These are phyloP conservation scores for Meredithiella fracta DNA, from an alignment of 2,329 filamentous ascomycete species.

Conservation along the genomic window DNA sequence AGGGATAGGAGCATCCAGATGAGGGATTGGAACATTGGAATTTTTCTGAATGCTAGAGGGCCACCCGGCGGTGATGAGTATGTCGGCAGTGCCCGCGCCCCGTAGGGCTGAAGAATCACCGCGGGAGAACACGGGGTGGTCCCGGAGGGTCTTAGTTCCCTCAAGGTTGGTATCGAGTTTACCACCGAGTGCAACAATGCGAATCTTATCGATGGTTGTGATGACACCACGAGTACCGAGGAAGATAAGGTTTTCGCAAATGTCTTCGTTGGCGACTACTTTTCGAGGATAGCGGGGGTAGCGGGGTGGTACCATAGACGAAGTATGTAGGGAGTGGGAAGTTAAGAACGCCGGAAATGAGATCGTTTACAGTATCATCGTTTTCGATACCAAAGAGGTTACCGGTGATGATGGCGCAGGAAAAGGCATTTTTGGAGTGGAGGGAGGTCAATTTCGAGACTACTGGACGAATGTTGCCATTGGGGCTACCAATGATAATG, in stretches of 20 bases:
- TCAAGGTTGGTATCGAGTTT: constrained; percentile 44
- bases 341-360: constrained; percentile 55
- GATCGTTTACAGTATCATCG: constrained; percentile 42
- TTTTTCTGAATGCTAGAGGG: constrained; percentile 54
- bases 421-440: constrained; percentile 76
- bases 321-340: constrained; percentile 84
- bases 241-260: constrained; percentile 83
- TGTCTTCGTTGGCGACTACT: constrained; percentile 53
- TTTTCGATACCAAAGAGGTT: constrained; percentile 57
- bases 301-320: constrained; percentile 54
- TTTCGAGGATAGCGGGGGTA: constrained; percentile 60
- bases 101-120: constrained; percentile 60
- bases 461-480: constrained; percentile 58
- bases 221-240: constrained; percentile 74
- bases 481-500: constrained; percentile 67
- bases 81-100: constrained; percentile 65
- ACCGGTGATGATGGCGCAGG: constrained; percentile 69
- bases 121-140: constrained; percentile 60
- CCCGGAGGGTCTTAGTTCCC: constrained; percentile 52
- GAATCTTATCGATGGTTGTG: constrained; percentile 78
- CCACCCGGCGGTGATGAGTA: constrained; percentile 78
- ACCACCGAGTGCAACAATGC: constrained; percentile 76
- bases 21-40: constrained; percentile 41
- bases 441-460: constrained; percentile 68
- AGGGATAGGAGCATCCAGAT: neutral